phyloP scores from a whole-genome alignment of 768 basidiomycete species.

The Pleurotus eryngii region DNA sequence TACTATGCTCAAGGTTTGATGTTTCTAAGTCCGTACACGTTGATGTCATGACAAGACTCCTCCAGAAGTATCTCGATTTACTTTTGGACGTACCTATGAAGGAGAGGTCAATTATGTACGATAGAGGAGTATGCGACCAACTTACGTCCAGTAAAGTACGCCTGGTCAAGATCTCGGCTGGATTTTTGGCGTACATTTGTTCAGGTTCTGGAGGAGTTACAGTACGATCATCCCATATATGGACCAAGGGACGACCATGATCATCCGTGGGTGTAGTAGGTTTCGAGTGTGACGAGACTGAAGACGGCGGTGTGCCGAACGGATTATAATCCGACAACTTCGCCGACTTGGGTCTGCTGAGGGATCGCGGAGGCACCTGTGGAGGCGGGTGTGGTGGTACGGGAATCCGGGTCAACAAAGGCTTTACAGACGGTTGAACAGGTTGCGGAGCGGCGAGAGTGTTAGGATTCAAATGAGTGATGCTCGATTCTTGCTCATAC shows the following conservation, averaged over 20 bases:
- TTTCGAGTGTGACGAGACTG: slow-evolving; percentile 30
- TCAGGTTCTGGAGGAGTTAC: background rate
- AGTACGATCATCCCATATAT: slow-evolving; percentile 3
- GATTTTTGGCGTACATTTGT: slow-evolving; percentile 4
- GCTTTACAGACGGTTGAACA: background rate
- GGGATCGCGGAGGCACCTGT: background rate
- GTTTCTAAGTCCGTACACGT: background rate
- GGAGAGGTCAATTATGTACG: background rate
- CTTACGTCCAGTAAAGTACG: slow-evolving; percentile 17
- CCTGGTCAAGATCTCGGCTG: slow-evolving; percentile 12
- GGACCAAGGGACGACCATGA: background rate
- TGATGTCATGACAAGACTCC: background rate
- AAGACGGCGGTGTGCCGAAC: slow-evolving; percentile 36
- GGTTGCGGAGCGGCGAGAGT: background rate
- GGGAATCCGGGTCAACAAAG: background rate
- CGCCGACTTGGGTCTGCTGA: background rate
- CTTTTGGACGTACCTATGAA: slow-evolving; percentile 12
- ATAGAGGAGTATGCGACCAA: background rate
- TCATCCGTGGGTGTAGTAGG: slow-evolving; percentile 20
- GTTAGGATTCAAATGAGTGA: slow-evolving; percentile 1
- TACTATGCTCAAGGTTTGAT: background rate
- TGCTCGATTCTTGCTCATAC: slow-evolving; percentile 15
- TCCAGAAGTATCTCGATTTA: slow-evolving; percentile 1
- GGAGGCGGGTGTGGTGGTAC: slow-evolving; percentile 10
- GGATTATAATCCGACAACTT: slow-evolving; percentile 24